Evolutionary conservation across 1,284 basidiomycete genomes (phyloP).

Genomic region (Heterobasidion irregulare): DNA sequence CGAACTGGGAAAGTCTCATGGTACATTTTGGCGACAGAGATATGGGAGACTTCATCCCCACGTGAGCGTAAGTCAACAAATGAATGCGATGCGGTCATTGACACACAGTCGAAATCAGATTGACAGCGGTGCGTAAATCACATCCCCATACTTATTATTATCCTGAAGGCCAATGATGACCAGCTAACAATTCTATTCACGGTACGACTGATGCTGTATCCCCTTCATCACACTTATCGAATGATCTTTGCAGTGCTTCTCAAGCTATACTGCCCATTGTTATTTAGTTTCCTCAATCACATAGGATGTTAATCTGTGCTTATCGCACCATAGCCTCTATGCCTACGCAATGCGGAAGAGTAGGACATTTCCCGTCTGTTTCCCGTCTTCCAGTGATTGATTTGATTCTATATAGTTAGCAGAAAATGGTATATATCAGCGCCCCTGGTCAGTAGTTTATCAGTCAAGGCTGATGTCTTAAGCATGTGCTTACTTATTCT

Average conservation of each 20-base stretch:
- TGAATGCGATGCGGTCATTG: too few species aligned
- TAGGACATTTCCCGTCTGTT: background rate
- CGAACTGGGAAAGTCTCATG: background rate
- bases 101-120: too few species aligned
- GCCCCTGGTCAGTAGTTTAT: background rate
- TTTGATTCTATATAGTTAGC: background rate
- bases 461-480: background rate
- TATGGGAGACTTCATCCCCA: background rate
- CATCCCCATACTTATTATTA: too few species aligned
- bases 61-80: background rate
- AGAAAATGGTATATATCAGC: background rate
- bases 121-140: too few species aligned
- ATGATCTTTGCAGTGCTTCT: background rate
- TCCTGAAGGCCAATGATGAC: too few species aligned
- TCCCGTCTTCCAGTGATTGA: background rate
- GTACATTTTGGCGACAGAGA: background rate
- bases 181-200: too few species aligned
- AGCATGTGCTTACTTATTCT: background rate
- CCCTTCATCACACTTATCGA: too few species aligned
- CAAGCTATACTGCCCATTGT: background rate
- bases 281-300: too few species aligned
- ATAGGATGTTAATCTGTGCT: background rate
- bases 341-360: background rate
- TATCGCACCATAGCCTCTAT: background rate
- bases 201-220: too few species aligned